phyloP scores from a whole-genome alignment of 257 asterid genomes.

The Fraxinus quadrangulata region DNA sequence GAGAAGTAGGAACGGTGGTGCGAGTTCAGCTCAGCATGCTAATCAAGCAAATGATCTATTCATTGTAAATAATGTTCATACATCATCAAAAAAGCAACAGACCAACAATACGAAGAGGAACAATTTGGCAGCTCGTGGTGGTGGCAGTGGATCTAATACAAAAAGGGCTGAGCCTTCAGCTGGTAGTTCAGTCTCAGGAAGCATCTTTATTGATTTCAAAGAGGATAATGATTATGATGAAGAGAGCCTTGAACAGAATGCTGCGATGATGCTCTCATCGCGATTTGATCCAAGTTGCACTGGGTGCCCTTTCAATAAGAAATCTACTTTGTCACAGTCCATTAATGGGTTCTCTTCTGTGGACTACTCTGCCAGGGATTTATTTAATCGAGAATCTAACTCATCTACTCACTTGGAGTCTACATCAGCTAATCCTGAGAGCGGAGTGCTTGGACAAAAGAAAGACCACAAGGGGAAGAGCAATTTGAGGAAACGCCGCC shows the following conservation, averaged over 20 bases:
- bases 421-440: constrained; percentile 54
- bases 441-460: constrained; percentile 72
- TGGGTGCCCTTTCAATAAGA: constrained; percentile 59
- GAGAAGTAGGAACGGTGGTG: constrained; percentile 26
- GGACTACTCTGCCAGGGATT: constrained; percentile 48
- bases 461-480: constrained; percentile 56
- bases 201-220: constrained; percentile 44
- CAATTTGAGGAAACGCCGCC: constrained; percentile 79
- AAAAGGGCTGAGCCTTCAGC: constrained; percentile 53
- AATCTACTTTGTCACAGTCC: constrained; percentile 44
- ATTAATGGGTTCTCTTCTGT: constrained; percentile 47
- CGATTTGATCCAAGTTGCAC: constrained; percentile 97
- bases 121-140: constrained; percentile 35
- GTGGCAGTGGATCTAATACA: constrained; percentile 34
- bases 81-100: constrained; percentile 41
- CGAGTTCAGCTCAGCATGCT: constrained; percentile 37
- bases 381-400: constrained; percentile 41
- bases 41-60: constrained; percentile 36
- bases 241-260: constrained; percentile 92
- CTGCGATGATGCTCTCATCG: constrained; percentile 97
- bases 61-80: constrained; percentile 39
- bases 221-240: constrained; percentile 94
- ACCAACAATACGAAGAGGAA: constrained; percentile 53
- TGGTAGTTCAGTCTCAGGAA: constrained; percentile 43
- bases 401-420: constrained; percentile 50